Conservation (phyloP, 2,329 filamentous ascomycete species). For the Gaeumannomyces sp. region DNA sequence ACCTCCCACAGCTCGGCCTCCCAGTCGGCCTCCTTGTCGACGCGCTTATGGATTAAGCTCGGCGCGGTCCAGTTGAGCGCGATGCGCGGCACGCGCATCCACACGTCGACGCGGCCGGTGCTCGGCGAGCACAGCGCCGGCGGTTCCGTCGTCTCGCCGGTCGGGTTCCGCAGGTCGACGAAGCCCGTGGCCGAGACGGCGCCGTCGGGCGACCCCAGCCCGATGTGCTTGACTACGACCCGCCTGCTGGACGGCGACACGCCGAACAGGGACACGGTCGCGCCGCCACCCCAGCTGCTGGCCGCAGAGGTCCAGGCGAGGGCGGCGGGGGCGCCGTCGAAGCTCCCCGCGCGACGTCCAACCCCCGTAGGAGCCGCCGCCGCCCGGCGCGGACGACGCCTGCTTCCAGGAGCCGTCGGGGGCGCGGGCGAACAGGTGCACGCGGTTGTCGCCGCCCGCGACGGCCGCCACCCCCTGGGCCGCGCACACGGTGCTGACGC, state of each 20-base stretch:
- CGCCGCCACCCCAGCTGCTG: neutral
- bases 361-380: neutral
- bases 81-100: neutral
- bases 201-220: neutral
- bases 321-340: slow-evolving; percentile 1
- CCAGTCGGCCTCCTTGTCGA: neutral
- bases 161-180: too few relatives aligned
- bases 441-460: neutral
- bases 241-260: neutral
- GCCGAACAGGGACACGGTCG: neutral
- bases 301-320: neutral
- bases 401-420: slow-evolving; percentile 3
- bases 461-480: slow-evolving; percentile 1
- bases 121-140: slow-evolving; percentile 2
- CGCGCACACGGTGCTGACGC: neutral
- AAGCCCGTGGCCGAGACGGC: neutral
- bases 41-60: neutral
- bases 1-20: neutral
- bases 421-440: slow-evolving; percentile 3
- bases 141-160: neutral
- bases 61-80: neutral
- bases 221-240: neutral
- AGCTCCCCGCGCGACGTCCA: slow-evolving; percentile 5
- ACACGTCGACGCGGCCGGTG: slow-evolving; percentile 4
- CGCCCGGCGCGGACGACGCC: neutral